Evolutionary conservation across 148 eudicot species (phyloP).

Genomic region (Silene latifolia): DNA sequence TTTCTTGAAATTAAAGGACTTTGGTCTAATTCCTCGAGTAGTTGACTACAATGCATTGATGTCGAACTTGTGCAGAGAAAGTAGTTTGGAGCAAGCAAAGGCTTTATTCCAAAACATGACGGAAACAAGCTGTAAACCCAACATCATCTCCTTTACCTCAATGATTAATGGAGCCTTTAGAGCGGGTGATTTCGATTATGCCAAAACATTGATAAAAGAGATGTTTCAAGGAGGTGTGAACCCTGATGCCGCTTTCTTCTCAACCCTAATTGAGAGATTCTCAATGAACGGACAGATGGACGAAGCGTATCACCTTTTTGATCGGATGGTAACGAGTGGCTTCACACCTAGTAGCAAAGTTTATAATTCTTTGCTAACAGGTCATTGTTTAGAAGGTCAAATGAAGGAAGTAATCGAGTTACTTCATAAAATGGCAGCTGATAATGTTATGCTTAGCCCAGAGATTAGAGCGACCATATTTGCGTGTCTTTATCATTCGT

Average conservation of each 20-base stretch:
- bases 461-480: conserved; percentile 46
- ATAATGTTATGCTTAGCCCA: conserved; percentile 49
- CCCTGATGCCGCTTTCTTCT: conserved; percentile 52
- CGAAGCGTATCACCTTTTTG: conserved; percentile 54
- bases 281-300: conserved; percentile 52
- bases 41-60: conserved; percentile 54
- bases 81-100: conserved; percentile 61
- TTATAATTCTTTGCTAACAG: conserved; percentile 56
- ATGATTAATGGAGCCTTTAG: conserved; percentile 50
- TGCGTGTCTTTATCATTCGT: conserved; percentile 40
- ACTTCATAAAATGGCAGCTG: conserved; percentile 65
- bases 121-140: conserved; percentile 42
- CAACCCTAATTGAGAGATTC: conserved; percentile 46
- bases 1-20: conserved; percentile 42
- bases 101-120: conserved; percentile 53
- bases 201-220: conserved; percentile 39
- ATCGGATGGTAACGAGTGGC: conserved; percentile 54
- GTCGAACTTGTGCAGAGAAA: conserved; percentile 51
- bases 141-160: conserved; percentile 44
- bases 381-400: conserved; percentile 42
- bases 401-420: conserved; percentile 51
- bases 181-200: conserved; percentile 53
- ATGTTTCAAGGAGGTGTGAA: conserved; percentile 58
- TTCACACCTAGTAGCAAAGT: conserved; percentile 39
- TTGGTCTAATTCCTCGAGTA: conserved; percentile 40